Conservation (phyloP, 2,329 filamentous ascomycete genomes). For the Aspergillus brasiliensis region DNA sequence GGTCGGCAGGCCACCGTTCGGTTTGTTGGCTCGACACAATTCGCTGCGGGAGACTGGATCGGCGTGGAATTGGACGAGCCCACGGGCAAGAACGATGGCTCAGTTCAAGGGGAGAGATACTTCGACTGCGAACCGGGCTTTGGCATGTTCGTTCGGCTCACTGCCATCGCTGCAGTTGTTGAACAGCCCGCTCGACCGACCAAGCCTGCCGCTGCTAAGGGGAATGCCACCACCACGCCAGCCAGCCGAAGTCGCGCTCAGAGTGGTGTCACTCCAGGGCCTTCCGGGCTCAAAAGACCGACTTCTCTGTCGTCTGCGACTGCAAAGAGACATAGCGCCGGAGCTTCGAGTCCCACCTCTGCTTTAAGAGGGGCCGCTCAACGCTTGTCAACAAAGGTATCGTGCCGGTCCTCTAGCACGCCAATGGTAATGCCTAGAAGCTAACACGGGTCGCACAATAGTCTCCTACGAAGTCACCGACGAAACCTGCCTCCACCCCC, state of each 20-base stretch:
- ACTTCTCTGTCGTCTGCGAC: slow-evolving; percentile 56
- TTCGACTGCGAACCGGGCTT: slow-evolving; percentile 72
- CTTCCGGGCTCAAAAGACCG: slow-evolving; percentile 44
- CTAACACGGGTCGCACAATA: slow-evolving; percentile 36
- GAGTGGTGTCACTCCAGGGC: slow-evolving; percentile 38
- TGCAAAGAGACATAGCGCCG: slow-evolving; percentile 67
- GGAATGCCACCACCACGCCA: slow-evolving; percentile 26
- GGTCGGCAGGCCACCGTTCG: slow-evolving; percentile 75
- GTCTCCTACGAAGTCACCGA: slow-evolving; percentile 79
- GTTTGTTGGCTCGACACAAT: slow-evolving; percentile 77
- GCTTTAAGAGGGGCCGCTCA: slow-evolving; percentile 54
- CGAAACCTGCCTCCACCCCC: slow-evolving; percentile 66
- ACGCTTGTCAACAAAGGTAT: slow-evolving; percentile 43
- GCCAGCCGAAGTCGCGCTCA: slow-evolving; percentile 43
- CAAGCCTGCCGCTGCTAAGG: slow-evolving; percentile 38
- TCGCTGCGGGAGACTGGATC: slow-evolving; percentile 82
- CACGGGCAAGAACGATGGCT: slow-evolving; percentile 90
- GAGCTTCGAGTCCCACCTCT: slow-evolving; percentile 73
- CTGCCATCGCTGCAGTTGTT: slow-evolving; percentile 61
- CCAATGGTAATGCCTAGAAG: neutral
- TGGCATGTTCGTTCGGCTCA: slow-evolving; percentile 85
- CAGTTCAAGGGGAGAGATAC: slow-evolving; percentile 83
- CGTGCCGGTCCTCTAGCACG: neutral
- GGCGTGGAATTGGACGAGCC: slow-evolving; percentile 83
- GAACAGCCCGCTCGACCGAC: slow-evolving; percentile 40